phyloP scores from a whole-genome alignment of 2,329 filamentous ascomycete genomes.

The Aureobasidium vineae region DNA sequence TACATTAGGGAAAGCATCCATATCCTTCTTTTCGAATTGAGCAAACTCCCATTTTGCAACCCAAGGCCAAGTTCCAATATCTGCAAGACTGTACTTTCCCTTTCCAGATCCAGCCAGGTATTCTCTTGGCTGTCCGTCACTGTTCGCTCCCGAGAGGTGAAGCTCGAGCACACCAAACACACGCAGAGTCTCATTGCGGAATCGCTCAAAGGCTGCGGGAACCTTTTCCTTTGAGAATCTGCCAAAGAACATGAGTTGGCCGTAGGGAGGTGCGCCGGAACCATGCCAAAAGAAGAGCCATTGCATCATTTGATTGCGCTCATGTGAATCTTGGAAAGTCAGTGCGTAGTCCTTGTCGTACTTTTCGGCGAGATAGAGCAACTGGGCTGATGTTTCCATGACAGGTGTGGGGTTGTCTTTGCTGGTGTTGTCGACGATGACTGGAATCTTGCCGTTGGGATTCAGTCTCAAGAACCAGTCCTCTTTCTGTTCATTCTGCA shows the following conservation, averaged over 20 bases:
- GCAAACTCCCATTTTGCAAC: conserved; percentile 47
- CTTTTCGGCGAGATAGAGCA: conserved; percentile 54
- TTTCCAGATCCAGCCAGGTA: conserved; percentile 55
- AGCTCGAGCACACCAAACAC: conserved; percentile 58
- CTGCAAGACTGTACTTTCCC: conserved; percentile 56
- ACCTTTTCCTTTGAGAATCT: conserved; percentile 45
- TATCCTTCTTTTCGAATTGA: conserved; percentile 50
- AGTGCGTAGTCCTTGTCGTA: conserved; percentile 52
- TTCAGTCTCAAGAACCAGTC: conserved; percentile 54
- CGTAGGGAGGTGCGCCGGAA: conserved; percentile 45
- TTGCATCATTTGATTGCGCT: conserved; percentile 51
- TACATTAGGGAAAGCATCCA: conserved; percentile 52
- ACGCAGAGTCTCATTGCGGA: conserved; percentile 53
- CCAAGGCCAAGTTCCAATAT: conserved; percentile 56
- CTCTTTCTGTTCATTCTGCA: conserved; percentile 56
- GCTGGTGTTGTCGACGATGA: conserved; percentile 49
- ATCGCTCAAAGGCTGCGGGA: conserved; percentile 52
- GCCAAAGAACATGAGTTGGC: conserved; percentile 49
- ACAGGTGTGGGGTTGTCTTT: conserved; percentile 52
- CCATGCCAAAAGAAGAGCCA: conserved; percentile 58
- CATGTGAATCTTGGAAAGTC: conserved; percentile 53
- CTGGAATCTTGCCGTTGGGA: conserved; percentile 51
- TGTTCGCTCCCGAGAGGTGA: conserved; percentile 53
- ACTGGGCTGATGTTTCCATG: conserved; percentile 54
- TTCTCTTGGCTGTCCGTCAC: conserved; percentile 45